Conservation (phyloP, 192 early-diverging fungal genomes). For the Coemansia reversa region DNA sequence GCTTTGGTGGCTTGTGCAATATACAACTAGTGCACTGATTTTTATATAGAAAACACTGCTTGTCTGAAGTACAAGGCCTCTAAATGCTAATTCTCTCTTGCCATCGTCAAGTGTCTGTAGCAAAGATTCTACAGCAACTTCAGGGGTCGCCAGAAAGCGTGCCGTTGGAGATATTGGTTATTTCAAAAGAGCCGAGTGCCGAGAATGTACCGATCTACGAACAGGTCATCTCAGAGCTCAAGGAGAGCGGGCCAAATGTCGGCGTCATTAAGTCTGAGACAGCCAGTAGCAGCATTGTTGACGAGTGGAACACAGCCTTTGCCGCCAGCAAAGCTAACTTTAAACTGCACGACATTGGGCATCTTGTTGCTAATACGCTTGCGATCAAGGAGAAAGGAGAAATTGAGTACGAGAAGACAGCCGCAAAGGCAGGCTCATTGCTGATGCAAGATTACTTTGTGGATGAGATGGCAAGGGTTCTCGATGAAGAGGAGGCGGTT, state of each 20-base stretch:
- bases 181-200: slow-evolving; percentile 68
- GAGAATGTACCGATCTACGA: slow-evolving; percentile 69
- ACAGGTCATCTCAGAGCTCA: slow-evolving; percentile 57
- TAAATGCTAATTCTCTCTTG: neutral
- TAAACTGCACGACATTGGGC: slow-evolving; percentile 70
- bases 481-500: slow-evolving; percentile 86
- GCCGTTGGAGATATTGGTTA: slow-evolving; percentile 71
- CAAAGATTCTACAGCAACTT: slow-evolving; percentile 65
- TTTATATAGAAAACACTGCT: no score
- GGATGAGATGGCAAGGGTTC: slow-evolving; percentile 76
- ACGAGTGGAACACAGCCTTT: slow-evolving; percentile 75
- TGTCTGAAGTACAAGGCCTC: no score
- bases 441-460: slow-evolving; percentile 88
- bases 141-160: slow-evolving; percentile 52
- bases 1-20: slow-evolving; percentile 64
- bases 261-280: slow-evolving; percentile 82
- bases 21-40: no score
- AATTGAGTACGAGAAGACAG: slow-evolving; percentile 67
- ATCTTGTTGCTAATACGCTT: slow-evolving; percentile 68
- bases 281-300: slow-evolving; percentile 69
- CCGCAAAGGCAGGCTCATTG: slow-evolving; percentile 67
- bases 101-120: slow-evolving; percentile 42
- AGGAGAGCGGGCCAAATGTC: slow-evolving; percentile 38
- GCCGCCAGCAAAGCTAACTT: slow-evolving; percentile 53
- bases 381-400: slow-evolving; percentile 93